Evolutionary conservation across 2,329 filamentous ascomycete species (phyloP).

Genomic region (Penicillium sp.): DNA sequence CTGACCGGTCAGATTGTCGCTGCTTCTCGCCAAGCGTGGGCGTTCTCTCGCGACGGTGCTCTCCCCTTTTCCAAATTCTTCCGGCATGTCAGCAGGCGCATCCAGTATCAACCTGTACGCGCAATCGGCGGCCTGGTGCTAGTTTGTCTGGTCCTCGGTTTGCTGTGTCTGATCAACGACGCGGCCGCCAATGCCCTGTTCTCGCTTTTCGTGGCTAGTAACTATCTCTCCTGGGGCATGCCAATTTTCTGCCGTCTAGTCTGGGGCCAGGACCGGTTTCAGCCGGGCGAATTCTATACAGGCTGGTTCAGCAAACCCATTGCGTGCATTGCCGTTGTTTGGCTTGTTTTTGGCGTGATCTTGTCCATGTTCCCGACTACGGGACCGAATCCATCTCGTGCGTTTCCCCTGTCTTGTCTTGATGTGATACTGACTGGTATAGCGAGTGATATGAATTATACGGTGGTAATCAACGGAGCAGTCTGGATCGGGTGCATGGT

Average conservation of each 20-base stretch:
- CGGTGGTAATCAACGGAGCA: slow-evolving; percentile 54
- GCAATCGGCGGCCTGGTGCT: slow-evolving; percentile 52
- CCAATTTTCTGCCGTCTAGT: slow-evolving; percentile 55
- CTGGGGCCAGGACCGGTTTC: slow-evolving; percentile 55
- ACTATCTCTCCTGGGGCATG: slow-evolving; percentile 56
- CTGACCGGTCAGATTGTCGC: slow-evolving; percentile 45
- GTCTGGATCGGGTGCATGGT: slow-evolving; percentile 53
- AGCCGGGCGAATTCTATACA: slow-evolving; percentile 55
- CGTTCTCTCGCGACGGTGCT: slow-evolving; percentile 57
- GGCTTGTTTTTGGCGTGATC: slow-evolving; percentile 52
- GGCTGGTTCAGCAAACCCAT: slow-evolving; percentile 50
- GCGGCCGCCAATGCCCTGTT: slow-evolving; percentile 56
- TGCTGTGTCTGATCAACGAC: slow-evolving; percentile 53
- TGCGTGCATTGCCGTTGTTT: slow-evolving; percentile 50
- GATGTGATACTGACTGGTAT: neutral
- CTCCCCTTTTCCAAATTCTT: slow-evolving; percentile 56
- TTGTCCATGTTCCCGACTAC: slow-evolving; percentile 55
- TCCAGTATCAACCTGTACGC: slow-evolving; percentile 55
- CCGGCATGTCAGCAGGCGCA: slow-evolving; percentile 49
- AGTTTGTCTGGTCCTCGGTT: slow-evolving; percentile 49
- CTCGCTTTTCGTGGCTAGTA: slow-evolving; percentile 51
- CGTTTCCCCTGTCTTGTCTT: slow-evolving; percentile 13
- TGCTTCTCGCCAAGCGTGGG: slow-evolving; percentile 57
- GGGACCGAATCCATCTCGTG: slow-evolving; percentile 49
- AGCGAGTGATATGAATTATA: slow-evolving; percentile 56